Conservation (phyloP, 306 rosid species). For the Begonia loranthoides region DNA sequence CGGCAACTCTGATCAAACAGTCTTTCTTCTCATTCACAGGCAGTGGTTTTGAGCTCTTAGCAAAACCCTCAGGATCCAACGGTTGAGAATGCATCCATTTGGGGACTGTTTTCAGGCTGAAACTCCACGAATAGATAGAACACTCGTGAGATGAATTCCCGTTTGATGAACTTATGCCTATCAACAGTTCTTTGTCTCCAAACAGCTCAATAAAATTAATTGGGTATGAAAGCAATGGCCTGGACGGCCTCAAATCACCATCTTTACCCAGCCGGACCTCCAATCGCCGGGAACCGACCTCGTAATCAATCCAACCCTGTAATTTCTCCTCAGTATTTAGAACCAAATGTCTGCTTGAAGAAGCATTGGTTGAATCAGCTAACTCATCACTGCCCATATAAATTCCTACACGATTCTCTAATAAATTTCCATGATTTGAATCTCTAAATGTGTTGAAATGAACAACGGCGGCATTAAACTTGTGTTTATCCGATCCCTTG, state of each 20-base stretch:
- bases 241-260: constrained; percentile 36
- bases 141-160: constrained; percentile 35
- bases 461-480: constrained; percentile 23
- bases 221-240: constrained; percentile 48
- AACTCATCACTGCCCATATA: constrained; percentile 34
- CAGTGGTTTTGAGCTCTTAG: constrained; percentile 22
- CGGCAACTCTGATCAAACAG: constrained; percentile 41
- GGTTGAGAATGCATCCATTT: constrained; percentile 85
- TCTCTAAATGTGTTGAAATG: constrained; percentile 29
- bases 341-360: constrained; percentile 23
- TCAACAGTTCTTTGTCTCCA: constrained; percentile 35
- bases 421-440: constrained; percentile 21
- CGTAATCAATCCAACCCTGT: constrained; percentile 82
- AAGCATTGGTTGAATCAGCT: constrained; percentile 24
- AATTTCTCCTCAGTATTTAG: constrained; percentile 25
- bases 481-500: constrained; percentile 22
- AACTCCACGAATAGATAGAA: constrained; percentile 63
- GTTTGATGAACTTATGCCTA: constrained; percentile 41
- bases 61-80: constrained; percentile 41
- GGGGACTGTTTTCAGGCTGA: constrained; percentile 38
- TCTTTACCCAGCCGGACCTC: constrained; percentile 59
- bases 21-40: constrained; percentile 36
- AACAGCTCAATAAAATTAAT: constrained; percentile 40
- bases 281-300: constrained; percentile 44
- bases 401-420: constrained; percentile 33